Evolutionary conservation across 2,329 filamentous ascomycete genomes (phyloP).

Genomic region (Aureobasidium sp.): DNA sequence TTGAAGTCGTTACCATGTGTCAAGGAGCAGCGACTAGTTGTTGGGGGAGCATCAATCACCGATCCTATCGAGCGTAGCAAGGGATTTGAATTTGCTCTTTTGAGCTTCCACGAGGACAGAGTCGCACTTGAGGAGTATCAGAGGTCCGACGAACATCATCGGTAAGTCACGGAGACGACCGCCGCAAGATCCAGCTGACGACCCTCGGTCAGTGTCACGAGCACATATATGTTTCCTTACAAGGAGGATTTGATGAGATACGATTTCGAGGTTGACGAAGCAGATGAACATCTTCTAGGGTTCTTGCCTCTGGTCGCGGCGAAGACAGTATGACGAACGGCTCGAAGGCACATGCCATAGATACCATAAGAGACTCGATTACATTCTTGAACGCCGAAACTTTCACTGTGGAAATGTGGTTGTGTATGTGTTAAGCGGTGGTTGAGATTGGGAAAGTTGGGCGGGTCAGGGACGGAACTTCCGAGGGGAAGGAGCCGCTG

Average conservation of each 20-base stretch:
- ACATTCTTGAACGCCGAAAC: too few species aligned
- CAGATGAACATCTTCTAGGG: constrained; percentile 28
- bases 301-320: not conserved
- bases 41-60: constrained; percentile 49
- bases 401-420: not conserved
- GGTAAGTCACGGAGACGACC: constrained; percentile 28
- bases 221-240: constrained; percentile 46
- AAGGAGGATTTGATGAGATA: constrained; percentile 48
- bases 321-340: not conserved
- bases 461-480: too few species aligned
- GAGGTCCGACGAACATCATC: constrained; percentile 46
- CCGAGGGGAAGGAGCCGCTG: too few species aligned
- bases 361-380: too few species aligned
- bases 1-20: constrained; percentile 46
- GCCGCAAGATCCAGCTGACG: not conserved
- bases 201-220: constrained; percentile 39
- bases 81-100: constrained; percentile 45
- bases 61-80: constrained; percentile 47
- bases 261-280: constrained; percentile 46
- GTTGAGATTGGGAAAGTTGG: not conserved
- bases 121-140: constrained; percentile 47
- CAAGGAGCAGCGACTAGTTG: constrained; percentile 42
- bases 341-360: too few species aligned
- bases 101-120: constrained; percentile 46
- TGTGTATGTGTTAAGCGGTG: not conserved